Conservation (phyloP, 2,329 filamentous ascomycete species). For the Xylaria sp. region DNA sequence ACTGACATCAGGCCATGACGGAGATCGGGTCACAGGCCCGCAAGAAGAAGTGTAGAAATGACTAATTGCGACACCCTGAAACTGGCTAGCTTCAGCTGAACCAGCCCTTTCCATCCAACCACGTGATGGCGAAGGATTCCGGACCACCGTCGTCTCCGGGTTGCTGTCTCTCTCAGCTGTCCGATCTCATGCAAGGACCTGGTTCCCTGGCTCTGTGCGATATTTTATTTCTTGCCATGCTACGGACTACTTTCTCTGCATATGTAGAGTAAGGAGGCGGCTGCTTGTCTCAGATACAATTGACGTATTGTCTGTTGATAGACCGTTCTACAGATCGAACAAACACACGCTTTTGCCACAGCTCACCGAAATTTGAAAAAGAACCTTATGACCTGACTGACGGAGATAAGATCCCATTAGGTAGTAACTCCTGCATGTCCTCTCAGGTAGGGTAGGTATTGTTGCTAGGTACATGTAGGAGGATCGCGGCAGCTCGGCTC, state of each 20-base stretch:
- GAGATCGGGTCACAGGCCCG: background rate
- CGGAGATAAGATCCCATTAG: too few species aligned
- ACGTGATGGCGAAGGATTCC: background rate
- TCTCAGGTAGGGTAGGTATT: background rate
- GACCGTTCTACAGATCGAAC: background rate
- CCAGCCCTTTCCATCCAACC: background rate
- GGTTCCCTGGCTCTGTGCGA: too few species aligned
- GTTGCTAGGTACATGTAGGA: background rate
- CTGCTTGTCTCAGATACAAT: background rate
- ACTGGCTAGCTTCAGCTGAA: background rate
- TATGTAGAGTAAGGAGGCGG: background rate
- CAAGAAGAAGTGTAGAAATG: background rate
- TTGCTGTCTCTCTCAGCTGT: background rate
- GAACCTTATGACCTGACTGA: too few species aligned
- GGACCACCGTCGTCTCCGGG: background rate
- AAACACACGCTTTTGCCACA: background rate
- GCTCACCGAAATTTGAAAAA: background rate
- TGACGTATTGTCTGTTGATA: background rate
- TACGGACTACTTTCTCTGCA: background rate
- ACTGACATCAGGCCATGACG: background rate
- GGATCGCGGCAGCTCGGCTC: background rate
- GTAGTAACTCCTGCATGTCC: background rate
- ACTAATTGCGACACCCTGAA: background rate
- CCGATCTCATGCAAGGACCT: too few species aligned
- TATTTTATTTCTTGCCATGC: background rate